Percentiles rank a stretch among this genome's conserved stretches.
Conservation (phyloP, 1,284 basidiomycete genomes). For the Apiotrichum porosum region DNA sequence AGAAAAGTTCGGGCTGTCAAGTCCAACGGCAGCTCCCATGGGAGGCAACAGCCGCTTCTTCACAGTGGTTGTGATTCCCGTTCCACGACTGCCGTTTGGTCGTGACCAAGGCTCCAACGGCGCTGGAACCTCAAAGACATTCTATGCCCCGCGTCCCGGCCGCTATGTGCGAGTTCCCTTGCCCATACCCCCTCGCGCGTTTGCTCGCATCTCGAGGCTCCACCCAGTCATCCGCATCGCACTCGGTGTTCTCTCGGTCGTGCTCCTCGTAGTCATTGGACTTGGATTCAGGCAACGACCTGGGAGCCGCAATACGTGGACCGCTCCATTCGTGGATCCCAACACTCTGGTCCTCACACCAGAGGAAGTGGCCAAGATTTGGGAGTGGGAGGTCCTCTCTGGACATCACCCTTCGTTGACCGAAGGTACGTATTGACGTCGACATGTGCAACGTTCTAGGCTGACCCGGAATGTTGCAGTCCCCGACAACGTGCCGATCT, state of each 20-base stretch:
- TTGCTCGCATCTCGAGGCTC: conserved; percentile 50
- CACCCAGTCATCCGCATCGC: conserved; percentile 55
- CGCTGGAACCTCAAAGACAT: conserved; percentile 7
- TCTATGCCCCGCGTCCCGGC: conserved; percentile 3
- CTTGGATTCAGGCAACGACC: conserved; percentile 56
- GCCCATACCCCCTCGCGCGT: conserved; percentile 60
- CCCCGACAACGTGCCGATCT: conserved; percentile 64
- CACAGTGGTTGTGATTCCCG: conserved; percentile 41
- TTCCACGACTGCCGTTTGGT: conserved; percentile 30
- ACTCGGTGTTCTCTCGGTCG: conserved; percentile 53
- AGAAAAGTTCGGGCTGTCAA: conserved; percentile 34
- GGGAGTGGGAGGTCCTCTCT: conserved; percentile 86
- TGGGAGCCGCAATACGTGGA: conserved; percentile 58
- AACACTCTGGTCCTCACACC: conserved; percentile 70
- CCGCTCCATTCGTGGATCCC: conserved; percentile 63
- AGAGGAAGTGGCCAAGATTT: conserved; percentile 76
- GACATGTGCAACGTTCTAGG: neutral
- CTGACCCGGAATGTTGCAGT: conserved; percentile 57
- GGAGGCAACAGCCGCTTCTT: conserved; percentile 1
- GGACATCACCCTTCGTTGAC: conserved; percentile 69
- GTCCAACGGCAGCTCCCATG: conserved; percentile 4
- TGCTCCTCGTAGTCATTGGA: conserved; percentile 50
- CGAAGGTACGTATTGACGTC: no score
- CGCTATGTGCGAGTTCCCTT: conserved; percentile 46
- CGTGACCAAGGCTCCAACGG: neutral